These are phyloP conservation scores for Reticulascus tulasneorum DNA, from an alignment of 2,329 filamentous ascomycete genomes.

Conservation along the genomic window DNA sequence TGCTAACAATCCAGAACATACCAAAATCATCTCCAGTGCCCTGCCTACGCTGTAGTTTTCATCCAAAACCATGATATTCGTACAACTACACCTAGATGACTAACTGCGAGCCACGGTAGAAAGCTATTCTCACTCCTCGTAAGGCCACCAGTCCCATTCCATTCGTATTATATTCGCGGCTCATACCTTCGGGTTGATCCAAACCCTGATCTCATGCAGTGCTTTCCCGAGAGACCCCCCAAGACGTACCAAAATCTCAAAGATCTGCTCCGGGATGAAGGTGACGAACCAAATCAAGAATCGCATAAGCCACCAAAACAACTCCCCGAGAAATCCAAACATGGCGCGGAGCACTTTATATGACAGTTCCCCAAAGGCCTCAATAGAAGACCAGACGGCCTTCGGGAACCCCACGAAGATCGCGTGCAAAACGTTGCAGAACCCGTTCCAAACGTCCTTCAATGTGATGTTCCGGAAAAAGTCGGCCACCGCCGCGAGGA, in stretches of 20 bases:
- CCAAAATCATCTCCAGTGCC: too few species aligned
- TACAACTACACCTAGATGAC: too few species aligned
- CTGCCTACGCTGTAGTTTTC: too few species aligned
- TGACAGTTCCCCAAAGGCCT: constrained; percentile 17
- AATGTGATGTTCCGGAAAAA: constrained; percentile 32
- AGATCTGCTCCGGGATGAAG: constrained; percentile 29
- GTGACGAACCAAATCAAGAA: too few species aligned
- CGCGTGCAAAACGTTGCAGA: constrained; percentile 23
- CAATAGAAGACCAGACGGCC: constrained; percentile 20
- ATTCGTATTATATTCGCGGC: too few species aligned
- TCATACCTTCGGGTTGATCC: constrained; percentile 34
- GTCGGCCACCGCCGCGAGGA: constrained; percentile 24
- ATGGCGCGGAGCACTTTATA: constrained; percentile 27
- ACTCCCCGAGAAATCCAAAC: constrained; percentile 19
- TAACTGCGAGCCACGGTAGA: too few species aligned
- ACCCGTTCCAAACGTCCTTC: constrained; percentile 34
- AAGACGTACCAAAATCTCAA: constrained; percentile 25
- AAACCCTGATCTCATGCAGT: constrained; percentile 31
- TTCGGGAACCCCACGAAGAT: constrained; percentile 27
- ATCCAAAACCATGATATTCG: too few species aligned
- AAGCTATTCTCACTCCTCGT: too few species aligned
- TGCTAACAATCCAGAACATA: too few species aligned
- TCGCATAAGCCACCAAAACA: constrained; percentile 24
- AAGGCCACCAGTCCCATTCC: too few species aligned
- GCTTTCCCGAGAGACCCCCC: constrained; percentile 25